Percentiles rank a stretch among this genome's conserved stretches.
These are phyloP conservation scores for Niveomyces coronatus DNA, from an alignment of 2,329 filamentous ascomycete species.

Conservation along the genomic window DNA sequence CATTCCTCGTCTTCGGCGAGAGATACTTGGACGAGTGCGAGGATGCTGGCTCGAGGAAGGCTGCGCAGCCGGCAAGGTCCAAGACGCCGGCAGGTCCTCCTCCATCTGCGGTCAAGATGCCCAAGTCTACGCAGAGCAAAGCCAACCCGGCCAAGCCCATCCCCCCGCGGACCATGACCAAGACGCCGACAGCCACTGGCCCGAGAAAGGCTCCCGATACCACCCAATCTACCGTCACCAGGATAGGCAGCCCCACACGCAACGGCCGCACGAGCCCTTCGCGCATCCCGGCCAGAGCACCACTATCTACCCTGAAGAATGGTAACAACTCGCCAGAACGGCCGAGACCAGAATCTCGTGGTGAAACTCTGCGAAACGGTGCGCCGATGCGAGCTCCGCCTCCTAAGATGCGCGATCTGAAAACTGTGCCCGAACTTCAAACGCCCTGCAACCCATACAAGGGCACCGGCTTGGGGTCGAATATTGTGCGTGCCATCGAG, in stretches of 20 bases:
- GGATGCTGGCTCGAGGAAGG: slow-evolving; percentile 45
- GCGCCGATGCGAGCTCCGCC: slow-evolving; percentile 60
- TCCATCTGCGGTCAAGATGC: slow-evolving; percentile 31
- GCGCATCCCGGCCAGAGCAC: slow-evolving; percentile 59
- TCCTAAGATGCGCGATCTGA: slow-evolving; percentile 83
- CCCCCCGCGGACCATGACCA: slow-evolving; percentile 33
- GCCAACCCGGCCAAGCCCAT: slow-evolving; percentile 21
- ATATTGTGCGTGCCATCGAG: slow-evolving; percentile 49
- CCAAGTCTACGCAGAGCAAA: slow-evolving; percentile 23
- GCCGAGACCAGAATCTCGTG: slow-evolving; percentile 31
- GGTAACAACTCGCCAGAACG: slow-evolving; percentile 78
- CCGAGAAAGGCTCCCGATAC: slow-evolving; percentile 20
- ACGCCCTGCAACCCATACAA: slow-evolving; percentile 40
- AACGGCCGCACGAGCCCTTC: slow-evolving; percentile 24
- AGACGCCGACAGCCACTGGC: slow-evolving; percentile 42
- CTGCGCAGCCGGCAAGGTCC: slow-evolving; percentile 41
- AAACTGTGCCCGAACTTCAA: slow-evolving; percentile 39
- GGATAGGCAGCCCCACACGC: slow-evolving; percentile 9
- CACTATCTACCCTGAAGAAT: slow-evolving; percentile 57
- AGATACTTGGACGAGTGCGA: slow-evolving; percentile 83
- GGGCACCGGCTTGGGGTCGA: slow-evolving; percentile 36
- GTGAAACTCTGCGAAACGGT: slow-evolving; percentile 40
- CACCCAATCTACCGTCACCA: slow-evolving; percentile 14
- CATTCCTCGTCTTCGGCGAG: slow-evolving; percentile 88
- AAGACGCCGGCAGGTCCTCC: slow-evolving; percentile 65